Base-by-base conservation (phyloP, 768 basidiomycete species). In the Panaeolus papilionaceus region DNA sequence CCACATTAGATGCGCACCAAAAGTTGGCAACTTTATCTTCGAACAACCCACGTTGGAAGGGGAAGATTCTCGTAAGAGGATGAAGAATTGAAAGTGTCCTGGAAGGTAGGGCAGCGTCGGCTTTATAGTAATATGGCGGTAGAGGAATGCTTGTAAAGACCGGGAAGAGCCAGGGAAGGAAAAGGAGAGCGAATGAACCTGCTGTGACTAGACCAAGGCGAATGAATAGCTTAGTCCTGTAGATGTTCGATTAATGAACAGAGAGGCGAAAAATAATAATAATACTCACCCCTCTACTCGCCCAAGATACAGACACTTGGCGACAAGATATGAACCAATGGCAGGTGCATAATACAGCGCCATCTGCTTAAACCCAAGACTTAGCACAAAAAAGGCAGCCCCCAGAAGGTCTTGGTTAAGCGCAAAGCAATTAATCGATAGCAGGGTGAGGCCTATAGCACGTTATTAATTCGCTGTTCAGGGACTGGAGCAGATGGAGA, bases 1-100 rank as follows among this genome's bases (percentile, higher is more conserved):
- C 78, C 26, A 96, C 90, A 75, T 98, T 95, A 18, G 91, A 88
- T 38, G 95, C 93, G 77, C 96, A 98, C 96, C 96, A 99, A 75
- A 97, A 94, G 76, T 99, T 99, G 45, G 96, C 95, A 26, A 99
- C 96, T 74, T 97, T 96, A 80, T 97, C 95, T 75, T 97, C 95
- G 73, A 96, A 96, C 2, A 96, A 82, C 14, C 96, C 96, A 37
- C 96, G 89, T 6, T 87, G 84, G 75, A 99, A 95, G 0, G 96
- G 96, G 76, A 99, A 99, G 65, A 98, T 94, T 6, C 96, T 89
- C 14, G 81, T 81, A 58, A 96, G 81, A 16, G 92, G 88, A 63
- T 89, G 86, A n/a, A 85, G 68, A 68, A 93, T 84, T 26, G 80
- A 73, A 37, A 58, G 28, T n/a, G 54, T 58, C 33, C 33, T 58